phyloP scores from a whole-genome alignment of 371 early-diverging fungal species.

The Entomophthora muscae region DNA sequence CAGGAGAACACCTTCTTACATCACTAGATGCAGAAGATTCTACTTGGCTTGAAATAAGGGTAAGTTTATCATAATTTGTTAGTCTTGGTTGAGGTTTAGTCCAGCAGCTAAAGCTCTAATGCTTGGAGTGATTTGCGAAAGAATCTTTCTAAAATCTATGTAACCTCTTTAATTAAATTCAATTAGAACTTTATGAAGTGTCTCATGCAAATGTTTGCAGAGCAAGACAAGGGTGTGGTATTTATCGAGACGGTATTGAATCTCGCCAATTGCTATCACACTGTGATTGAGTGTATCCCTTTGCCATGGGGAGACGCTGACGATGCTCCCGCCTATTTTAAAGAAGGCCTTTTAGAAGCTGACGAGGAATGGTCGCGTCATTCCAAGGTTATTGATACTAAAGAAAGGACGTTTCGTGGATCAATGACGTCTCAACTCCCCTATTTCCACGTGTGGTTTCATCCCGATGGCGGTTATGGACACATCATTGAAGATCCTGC shows the following conservation, averaged over 20 bases:
- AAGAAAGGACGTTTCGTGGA: constrained; percentile 38
- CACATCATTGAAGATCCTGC: constrained; percentile 86
- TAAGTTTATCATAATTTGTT: too few relatives aligned
- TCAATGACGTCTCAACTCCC: constrained; percentile 59
- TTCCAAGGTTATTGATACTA: constrained; percentile 68
- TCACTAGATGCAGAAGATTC: constrained; percentile 79
- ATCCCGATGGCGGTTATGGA: constrained; percentile 70
- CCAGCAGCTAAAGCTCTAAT: too few relatives aligned
- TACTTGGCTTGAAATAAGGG: constrained; percentile 78
- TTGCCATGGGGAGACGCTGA: constrained; percentile 56
- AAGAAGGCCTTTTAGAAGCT: constrained; percentile 51
- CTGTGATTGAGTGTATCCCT: constrained; percentile 80
- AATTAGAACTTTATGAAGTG: constrained; percentile 86
- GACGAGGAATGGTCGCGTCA: constrained; percentile 92
- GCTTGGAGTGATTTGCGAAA: too few relatives aligned
- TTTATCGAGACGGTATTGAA: constrained; percentile 81
- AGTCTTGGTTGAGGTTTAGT: too few relatives aligned
- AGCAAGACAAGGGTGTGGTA: constrained; percentile 38
- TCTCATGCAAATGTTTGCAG: constrained; percentile 69
- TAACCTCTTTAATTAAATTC: too few relatives aligned
- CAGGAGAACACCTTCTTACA: constrained; percentile 62
- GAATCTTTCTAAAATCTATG: too few relatives aligned
- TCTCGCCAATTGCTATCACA: constrained; percentile 53
- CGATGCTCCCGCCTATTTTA: constrained; percentile 72
- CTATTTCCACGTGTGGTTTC: constrained; percentile 93